These are phyloP conservation scores for Ophiocordyceps camponoti-floridani DNA, from an alignment of 2,329 filamentous ascomycete genomes.

Conservation along the genomic window DNA sequence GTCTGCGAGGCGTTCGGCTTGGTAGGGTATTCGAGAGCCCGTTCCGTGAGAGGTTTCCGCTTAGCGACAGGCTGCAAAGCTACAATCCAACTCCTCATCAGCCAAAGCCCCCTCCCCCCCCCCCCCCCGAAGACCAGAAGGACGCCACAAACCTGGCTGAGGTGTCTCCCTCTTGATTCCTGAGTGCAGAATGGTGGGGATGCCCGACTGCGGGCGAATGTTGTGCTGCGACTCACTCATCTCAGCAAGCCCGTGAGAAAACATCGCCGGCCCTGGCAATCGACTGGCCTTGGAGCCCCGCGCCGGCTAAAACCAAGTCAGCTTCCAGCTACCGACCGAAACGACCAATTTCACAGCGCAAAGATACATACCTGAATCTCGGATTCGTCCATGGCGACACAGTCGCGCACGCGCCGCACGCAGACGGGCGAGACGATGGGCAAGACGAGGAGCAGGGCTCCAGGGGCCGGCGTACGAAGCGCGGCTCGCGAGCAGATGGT, in stretches of 20 bases:
- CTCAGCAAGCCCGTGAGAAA: slow-evolving; percentile 25
- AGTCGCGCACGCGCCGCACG: slow-evolving; percentile 7
- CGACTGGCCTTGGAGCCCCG: slow-evolving; percentile 14
- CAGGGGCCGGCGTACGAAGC: slow-evolving; percentile 9
- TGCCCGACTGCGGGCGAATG: slow-evolving; percentile 25
- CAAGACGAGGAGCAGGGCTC: slow-evolving; percentile 20
- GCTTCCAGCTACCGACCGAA: background rate
- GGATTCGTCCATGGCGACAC: slow-evolving; percentile 13
- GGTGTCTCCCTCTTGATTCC: slow-evolving; percentile 33
- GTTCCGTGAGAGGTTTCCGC: slow-evolving; percentile 38
- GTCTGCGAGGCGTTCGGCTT: slow-evolving; percentile 17
- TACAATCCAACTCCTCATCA: slow-evolving; percentile 8
- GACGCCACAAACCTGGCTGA: slow-evolving; percentile 18
- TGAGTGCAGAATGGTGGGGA: slow-evolving; percentile 20
- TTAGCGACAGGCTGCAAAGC: slow-evolving; percentile 39
- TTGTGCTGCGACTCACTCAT: slow-evolving; percentile 45
- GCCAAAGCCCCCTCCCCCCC: background rate
- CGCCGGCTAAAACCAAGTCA: slow-evolving; percentile 6
- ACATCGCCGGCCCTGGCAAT: slow-evolving; percentile 11
- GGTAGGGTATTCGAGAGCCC: slow-evolving; percentile 30
- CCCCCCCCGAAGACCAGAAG: background rate
- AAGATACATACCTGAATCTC: slow-evolving; percentile 12
- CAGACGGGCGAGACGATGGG: slow-evolving; percentile 10
- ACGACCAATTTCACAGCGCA: too few species aligned
- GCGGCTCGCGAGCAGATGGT: slow-evolving; percentile 3